These are phyloP conservation scores for Aegilops speltoides DNA, from an alignment of 176 grass and related monocot species.

Conservation along the genomic window DNA sequence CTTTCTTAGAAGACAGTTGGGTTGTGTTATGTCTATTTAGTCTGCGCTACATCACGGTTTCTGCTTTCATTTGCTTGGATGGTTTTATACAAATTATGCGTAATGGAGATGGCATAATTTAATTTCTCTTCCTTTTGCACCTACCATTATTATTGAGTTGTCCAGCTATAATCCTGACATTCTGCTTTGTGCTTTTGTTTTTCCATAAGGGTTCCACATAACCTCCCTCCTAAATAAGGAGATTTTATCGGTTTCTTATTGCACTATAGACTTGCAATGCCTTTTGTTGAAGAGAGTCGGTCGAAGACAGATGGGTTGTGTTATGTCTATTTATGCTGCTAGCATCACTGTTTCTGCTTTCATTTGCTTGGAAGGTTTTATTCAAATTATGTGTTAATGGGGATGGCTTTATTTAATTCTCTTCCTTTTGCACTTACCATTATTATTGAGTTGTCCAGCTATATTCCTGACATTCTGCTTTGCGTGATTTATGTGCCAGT, in stretches of 20 bases:
- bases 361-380: neutral
- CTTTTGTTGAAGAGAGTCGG: no score
- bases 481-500: neutral
- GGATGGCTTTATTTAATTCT: neutral
- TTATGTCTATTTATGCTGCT: slow-evolving; percentile 5
- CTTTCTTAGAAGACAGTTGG: neutral
- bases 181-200: neutral
- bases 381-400: neutral
- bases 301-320: neutral
- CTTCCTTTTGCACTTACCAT: neutral
- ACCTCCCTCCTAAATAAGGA: no score
- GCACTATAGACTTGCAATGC: no score
- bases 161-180: neutral
- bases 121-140: neutral
- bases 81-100: neutral
- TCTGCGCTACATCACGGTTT: neutral
- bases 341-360: neutral
- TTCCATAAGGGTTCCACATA: neutral
- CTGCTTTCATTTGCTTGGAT: neutral
- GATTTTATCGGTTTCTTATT: no score
- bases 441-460: neutral
- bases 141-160: neutral
- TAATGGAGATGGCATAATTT: neutral
- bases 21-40: neutral
- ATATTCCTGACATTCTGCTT: neutral